Evolutionary conservation across 192 early-diverging fungal species (phyloP).

Genomic region (Podila verticillata): DNA sequence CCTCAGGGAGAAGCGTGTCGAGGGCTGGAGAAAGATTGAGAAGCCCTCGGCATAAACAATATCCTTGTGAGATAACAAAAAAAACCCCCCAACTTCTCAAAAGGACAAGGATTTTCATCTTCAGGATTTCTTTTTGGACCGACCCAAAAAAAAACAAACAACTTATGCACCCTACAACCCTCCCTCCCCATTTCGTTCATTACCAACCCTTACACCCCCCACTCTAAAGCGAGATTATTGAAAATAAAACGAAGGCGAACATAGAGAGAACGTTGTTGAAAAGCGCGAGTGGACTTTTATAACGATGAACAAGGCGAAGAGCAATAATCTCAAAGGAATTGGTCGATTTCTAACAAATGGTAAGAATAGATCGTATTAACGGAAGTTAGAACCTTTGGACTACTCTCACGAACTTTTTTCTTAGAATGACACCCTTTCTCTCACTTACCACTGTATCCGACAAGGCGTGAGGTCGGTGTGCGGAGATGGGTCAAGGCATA

Average conservation of each 20-base stretch:
- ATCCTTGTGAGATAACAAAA: background rate
- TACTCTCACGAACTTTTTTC: background rate
- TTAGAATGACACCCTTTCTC: background rate
- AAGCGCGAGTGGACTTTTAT: background rate
- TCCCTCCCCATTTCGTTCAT: no score
- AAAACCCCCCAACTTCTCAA: background rate
- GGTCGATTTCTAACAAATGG: slow-evolving; percentile 29
- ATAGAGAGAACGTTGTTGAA: background rate
- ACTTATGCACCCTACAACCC: no score
- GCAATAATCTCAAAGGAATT: slow-evolving; percentile 18
- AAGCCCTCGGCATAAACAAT: slow-evolving; percentile 38
- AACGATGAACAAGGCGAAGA: background rate
- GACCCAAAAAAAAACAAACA: no score
- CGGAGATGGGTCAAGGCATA: slow-evolving; percentile 27
- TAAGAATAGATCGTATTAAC: background rate
- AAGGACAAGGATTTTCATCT: background rate
- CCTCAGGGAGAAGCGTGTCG: slow-evolving; percentile 63
- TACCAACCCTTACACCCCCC: no score
- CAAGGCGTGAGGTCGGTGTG: slow-evolving; percentile 25
- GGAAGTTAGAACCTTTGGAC: background rate
- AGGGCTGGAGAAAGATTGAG: slow-evolving; percentile 60
- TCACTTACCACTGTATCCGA: slow-evolving; percentile 45
- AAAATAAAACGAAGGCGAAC: no score
- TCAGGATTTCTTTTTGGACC: background rate
- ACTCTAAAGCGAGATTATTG: no score